Evolutionary conservation across 2,329 filamentous ascomycete genomes (phyloP).

Genomic region (Alternaria infectoria): DNA sequence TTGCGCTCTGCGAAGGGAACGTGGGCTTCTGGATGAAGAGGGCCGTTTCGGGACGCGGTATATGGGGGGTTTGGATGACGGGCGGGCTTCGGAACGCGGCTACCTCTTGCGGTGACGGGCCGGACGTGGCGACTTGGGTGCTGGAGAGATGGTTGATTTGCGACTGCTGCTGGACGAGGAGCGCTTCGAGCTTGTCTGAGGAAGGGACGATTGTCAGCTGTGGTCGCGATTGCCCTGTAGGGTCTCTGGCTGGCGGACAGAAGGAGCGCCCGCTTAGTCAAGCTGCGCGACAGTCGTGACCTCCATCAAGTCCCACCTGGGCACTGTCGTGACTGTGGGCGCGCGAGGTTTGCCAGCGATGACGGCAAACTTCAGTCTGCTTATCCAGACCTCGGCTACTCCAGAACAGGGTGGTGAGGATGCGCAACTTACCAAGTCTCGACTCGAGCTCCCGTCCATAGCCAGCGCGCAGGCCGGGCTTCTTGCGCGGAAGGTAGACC

Average conservation of each 20-base stretch:
- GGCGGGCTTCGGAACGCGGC: conserved; percentile 45
- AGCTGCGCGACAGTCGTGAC: background rate
- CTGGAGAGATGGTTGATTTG: conserved; percentile 54
- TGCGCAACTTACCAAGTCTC: conserved; percentile 57
- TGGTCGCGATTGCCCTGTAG: background rate
- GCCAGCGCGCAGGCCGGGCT: conserved; percentile 67
- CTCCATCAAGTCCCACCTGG: background rate
- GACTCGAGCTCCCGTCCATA: conserved; percentile 68
- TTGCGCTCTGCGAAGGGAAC: conserved; percentile 41
- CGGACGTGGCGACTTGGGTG: conserved; percentile 28
- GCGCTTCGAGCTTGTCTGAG: conserved; percentile 55
- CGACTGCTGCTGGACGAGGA: conserved; percentile 54
- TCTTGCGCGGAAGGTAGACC: conserved; percentile 73
- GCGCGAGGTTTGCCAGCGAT: background rate
- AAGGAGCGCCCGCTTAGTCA: background rate
- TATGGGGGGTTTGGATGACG: conserved; percentile 49
- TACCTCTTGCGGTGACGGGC: conserved; percentile 41
- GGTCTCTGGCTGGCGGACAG: background rate
- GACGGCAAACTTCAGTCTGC: background rate
- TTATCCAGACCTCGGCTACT: conserved; percentile 11
- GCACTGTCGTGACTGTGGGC: background rate
- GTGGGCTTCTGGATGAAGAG: conserved; percentile 55
- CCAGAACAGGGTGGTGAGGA: background rate
- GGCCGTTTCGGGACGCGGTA: conserved; percentile 53
- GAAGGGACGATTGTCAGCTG: conserved; percentile 5